Evolutionary conservation across 2,329 filamentous ascomycete genomes (phyloP).

Genomic region (Ploettnerulaceae sp.): DNA sequence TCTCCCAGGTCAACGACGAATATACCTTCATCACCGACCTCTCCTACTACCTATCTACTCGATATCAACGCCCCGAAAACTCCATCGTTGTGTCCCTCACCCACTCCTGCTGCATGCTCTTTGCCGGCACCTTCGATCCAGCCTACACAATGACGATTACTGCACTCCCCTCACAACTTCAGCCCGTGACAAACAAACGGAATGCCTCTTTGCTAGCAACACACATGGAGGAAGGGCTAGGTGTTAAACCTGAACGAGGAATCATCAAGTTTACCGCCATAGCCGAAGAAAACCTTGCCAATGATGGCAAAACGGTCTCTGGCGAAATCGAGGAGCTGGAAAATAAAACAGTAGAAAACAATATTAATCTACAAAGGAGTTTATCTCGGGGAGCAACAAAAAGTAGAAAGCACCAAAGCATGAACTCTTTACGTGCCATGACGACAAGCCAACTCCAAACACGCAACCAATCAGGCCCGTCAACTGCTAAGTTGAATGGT

Average conservation of each 20-base stretch:
- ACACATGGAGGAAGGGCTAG: constrained; percentile 67
- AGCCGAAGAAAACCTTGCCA: constrained; percentile 66
- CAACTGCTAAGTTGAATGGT: constrained; percentile 3
- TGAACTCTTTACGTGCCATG: constrained; percentile 34
- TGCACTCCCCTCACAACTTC: constrained; percentile 63
- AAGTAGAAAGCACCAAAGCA: constrained; percentile 35
- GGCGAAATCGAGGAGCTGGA: constrained; percentile 57
- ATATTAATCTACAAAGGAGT: constrained; percentile 16
- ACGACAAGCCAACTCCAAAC: constrained; percentile 24
- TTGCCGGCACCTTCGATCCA: constrained; percentile 70
- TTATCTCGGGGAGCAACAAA: constrained; percentile 23
- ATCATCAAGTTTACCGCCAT: constrained; percentile 68
- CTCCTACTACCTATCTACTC: constrained; percentile 64
- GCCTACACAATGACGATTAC: constrained; percentile 74
- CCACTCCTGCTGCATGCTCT: constrained; percentile 69
- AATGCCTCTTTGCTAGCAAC: constrained; percentile 73
- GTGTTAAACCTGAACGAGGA: constrained; percentile 61
- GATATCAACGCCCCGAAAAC: constrained; percentile 69
- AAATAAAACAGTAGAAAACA: constrained; percentile 17
- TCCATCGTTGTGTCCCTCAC: constrained; percentile 73
- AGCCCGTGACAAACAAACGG: constrained; percentile 72
- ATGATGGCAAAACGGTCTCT: constrained; percentile 63
- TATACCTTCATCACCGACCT: constrained; percentile 70
- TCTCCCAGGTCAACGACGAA: constrained; percentile 64
- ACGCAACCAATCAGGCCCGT: constrained; percentile 24